Base-by-base conservation (phyloP, 768 basidiomycete species). In the Auricularia cornea region DNA sequence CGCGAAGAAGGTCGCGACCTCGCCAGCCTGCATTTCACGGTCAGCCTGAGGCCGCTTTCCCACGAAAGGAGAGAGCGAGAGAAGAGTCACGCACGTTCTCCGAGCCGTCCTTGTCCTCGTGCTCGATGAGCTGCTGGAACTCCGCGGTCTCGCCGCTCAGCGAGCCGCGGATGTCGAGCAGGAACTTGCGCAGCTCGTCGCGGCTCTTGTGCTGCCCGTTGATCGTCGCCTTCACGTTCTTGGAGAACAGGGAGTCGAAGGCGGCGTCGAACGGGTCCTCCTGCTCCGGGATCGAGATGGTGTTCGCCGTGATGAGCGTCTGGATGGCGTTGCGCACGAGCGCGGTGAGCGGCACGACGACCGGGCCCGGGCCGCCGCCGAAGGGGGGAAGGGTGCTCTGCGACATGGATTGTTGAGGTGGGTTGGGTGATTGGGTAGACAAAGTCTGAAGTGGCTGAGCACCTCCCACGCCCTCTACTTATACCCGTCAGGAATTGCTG, bases 221-320 rank as follows among this genome's bases (percentile, higher is more conserved):
- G 62, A 83, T 69, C 3, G 71, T 74, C 62, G 82, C 70, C 1
- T 65, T 68, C 31, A 72, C 75, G 18, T 77, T 28, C 40, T 70
- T 32, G 6, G 78, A 73, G 63, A 83, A 69, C 64, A 80, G 78
- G 2, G 63, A 68, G 38, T 82, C 75, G 69, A 83, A 80, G 0
- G 77, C 74, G 23, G 64, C 33, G 57, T 75, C 63, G 63, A 81
- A 79, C 44, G 44, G 44, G 23, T 48, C 44, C 12, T 20, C 44
- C 44, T 48, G 44, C 44, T 48, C 44, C 6, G 44, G 44, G 44
- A 48, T 48, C 11, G 44, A 48, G 20, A 48, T 23, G 20, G 44
- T 48, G 44, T 48, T 48, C 11, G 44, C 44, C 6, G 44, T 48
- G 44, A 48, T 48, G 44, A 48, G 44, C 20, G 44, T 20, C 44